Evolutionary conservation across 2,329 filamentous ascomycete species (phyloP).

Genomic region (Magnaporthiopsis poae): DNA sequence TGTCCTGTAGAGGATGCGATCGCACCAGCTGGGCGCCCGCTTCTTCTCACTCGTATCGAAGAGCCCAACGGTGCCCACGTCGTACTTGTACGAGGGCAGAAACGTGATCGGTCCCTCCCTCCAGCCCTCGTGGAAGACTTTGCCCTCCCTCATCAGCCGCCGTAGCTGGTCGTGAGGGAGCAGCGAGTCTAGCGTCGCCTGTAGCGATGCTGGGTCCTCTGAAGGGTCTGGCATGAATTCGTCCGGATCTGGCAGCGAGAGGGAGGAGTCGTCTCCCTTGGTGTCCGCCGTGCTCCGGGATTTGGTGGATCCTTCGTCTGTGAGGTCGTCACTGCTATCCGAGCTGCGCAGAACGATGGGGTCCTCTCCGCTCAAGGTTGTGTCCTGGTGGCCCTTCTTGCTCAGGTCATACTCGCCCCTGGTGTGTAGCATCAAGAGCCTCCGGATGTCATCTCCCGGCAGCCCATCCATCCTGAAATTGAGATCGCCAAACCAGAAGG

Average conservation of each 20-base stretch:
- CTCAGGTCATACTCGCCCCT: constrained; percentile 62
- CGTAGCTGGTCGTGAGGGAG: constrained; percentile 81
- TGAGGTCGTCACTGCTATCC: constrained; percentile 38
- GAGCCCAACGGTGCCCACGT: constrained; percentile 79
- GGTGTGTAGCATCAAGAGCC: constrained; percentile 72
- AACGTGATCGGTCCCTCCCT: constrained; percentile 79
- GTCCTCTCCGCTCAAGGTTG: constrained; percentile 35
- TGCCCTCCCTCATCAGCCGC: constrained; percentile 62
- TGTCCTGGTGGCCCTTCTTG: constrained; percentile 26
- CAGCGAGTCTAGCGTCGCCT: constrained; percentile 78
- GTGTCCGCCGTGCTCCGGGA: constrained; percentile 15
- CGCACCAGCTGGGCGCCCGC: constrained; percentile 90
- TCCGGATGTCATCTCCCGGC: constrained; percentile 80
- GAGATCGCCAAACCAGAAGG: constrained; percentile 92
- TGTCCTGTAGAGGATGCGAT: constrained; percentile 81
- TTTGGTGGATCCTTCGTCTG: constrained; percentile 21
- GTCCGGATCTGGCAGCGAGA: constrained; percentile 49
- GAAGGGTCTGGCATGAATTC: constrained; percentile 58
- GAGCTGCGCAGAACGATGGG: constrained; percentile 37
- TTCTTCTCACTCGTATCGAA: constrained; percentile 96
- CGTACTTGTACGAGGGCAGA: constrained; percentile 93
- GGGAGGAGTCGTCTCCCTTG: constrained; percentile 28
- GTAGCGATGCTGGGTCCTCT: constrained; percentile 74
- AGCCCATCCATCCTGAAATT: constrained; percentile 88
- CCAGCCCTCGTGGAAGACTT: constrained; percentile 86